A percentile compares a stretch with the other conserved stretches of the same genome.
Evolutionary conservation across 371 early-diverging fungal genomes (phyloP).

Genomic region (Mortierella sp.): DNA sequence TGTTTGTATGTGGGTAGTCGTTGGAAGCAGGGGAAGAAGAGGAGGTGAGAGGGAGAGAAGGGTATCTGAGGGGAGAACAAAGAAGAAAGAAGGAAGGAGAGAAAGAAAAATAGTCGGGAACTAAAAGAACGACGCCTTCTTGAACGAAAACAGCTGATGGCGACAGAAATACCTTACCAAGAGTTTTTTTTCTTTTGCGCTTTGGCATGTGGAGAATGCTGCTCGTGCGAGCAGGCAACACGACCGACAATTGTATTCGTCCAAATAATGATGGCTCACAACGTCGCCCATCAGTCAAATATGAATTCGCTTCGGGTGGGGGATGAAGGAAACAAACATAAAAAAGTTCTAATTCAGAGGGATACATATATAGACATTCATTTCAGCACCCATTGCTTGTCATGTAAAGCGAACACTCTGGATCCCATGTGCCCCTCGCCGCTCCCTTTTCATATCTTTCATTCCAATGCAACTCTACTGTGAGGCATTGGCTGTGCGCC

Average conservation of each 20-base stretch:
- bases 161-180: neutral
- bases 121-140: neutral
- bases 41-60: neutral
- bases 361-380: neutral
- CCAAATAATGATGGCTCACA: constrained; percentile 1
- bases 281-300: neutral
- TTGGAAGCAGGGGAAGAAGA: neutral
- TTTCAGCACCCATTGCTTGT: neutral
- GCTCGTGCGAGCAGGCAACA: neutral
- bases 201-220: constrained; percentile 10
- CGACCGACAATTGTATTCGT: neutral
- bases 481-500: neutral
- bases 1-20: neutral
- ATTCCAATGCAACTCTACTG: neutral
- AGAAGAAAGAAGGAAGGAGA: neutral
- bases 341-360: neutral
- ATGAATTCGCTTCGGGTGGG: constrained; percentile 1
- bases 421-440: no score
- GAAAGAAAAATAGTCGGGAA: neutral
- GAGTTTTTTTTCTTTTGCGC: neutral
- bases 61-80: neutral
- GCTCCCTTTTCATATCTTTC: no score
- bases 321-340: no score
- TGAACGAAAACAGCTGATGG: neutral
- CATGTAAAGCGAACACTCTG: constrained; percentile 5